Evolutionary conservation across 2,329 filamentous ascomycete species (phyloP), one percentile per base, ranked within the genome.

Genomic region (Colletotrichum eremochloae): DNA sequence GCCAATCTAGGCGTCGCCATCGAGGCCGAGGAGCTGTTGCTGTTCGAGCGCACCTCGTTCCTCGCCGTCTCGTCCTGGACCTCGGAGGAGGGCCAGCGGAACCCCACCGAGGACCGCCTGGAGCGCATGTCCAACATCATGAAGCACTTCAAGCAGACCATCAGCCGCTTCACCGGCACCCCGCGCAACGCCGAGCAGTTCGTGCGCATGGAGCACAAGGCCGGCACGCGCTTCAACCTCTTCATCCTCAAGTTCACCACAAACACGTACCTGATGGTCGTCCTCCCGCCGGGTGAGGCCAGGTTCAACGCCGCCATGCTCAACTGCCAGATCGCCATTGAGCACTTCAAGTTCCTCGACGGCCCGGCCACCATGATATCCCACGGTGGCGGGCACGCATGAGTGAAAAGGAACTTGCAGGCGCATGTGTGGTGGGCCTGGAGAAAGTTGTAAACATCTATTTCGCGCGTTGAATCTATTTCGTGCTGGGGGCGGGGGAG

Each of bases 31-130:
- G 96, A 99, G 85, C 90, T 98, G 42, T 91, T 98, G 2, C 86
- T 99, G 50, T 98, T 98, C 79, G 96, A 99, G 84, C 91, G 96
- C 68, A 97, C 95, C 3, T 98, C 95, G 0, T 99, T 98, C 82
- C 89, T 99, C 0, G 97, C 96, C 65, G 95, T 99, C n/a, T 97
- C 95, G 0, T 94, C 93, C 70, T 96, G 97, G 84, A 94, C 94
- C 6, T 92, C 93, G 1, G 87, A 90, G 24, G 87, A 92, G 74
- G 95, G 95, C 56, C 87, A 88, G 46, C 83, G 89, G 63, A 99
- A 99, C 80, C 96, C 96, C 1, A 97, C 94, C 74, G 92, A 93
- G 63, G 96, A 99, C 82, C 93, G 96, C 3, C 95, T 97, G 77
- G 96, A 99, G 86, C 93, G 88, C 76, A 93, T 99, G 79, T 96